Conservation (phyloP, 2,329 filamentous ascomycete genomes). For the Tolypocladium amazonense region DNA sequence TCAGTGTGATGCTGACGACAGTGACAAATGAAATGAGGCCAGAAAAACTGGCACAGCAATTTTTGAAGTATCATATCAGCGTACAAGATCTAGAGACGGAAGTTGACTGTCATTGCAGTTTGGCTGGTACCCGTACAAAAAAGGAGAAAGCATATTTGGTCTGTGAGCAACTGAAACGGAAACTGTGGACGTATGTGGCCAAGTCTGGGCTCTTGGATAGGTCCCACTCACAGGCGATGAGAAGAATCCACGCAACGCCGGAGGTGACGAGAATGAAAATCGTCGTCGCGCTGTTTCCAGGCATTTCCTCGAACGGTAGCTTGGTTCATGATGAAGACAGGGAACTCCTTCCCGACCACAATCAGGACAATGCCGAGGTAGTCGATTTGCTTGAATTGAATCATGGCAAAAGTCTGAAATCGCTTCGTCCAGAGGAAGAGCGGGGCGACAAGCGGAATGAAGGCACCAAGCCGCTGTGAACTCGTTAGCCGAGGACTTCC, state of each 20-base stretch:
- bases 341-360: too few relatives aligned
- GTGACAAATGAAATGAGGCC: neutral
- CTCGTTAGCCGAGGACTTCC: too few relatives aligned
- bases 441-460: too few relatives aligned
- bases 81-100: too few relatives aligned
- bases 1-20: neutral
- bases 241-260: neutral
- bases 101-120: neutral
- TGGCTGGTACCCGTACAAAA: too few relatives aligned
- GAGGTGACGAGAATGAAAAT: neutral
- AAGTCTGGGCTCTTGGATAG: neutral
- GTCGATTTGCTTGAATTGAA: too few relatives aligned
- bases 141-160: neutral
- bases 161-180: neutral
- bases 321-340: neutral
- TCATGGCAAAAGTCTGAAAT: too few relatives aligned
- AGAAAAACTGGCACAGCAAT: neutral
- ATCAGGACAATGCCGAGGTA: too few relatives aligned
- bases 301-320: neutral
- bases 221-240: neutral
- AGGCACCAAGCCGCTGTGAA: too few relatives aligned
- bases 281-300: neutral
- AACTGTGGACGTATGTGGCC: neutral
- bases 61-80: too few relatives aligned
- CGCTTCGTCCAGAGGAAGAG: too few relatives aligned